Percentiles rank a stretch among this genome's conserved stretches.
These are phyloP conservation scores for Fusarium guadeloupense DNA, from an alignment of 2,329 filamentous ascomycete genomes.

Conservation along the genomic window DNA sequence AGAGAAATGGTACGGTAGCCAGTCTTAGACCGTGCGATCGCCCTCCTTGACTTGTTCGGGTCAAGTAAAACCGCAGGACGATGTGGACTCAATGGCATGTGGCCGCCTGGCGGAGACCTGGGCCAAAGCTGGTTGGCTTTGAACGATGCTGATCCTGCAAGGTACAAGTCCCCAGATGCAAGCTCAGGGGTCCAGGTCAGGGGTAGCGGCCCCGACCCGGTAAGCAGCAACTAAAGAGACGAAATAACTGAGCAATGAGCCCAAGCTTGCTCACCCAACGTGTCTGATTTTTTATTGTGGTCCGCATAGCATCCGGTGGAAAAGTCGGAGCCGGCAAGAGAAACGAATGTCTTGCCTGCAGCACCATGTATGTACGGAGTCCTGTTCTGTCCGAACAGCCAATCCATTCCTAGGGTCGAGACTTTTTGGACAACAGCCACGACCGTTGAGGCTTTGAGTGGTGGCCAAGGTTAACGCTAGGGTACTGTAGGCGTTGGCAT, in stretches of 20 bases:
- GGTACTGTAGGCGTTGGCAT: not conserved
- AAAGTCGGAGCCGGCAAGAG: conserved; percentile 25
- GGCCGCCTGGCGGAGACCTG: conserved; percentile 28
- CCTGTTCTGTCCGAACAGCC: too few relatives aligned
- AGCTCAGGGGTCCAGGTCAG: conserved; percentile 35
- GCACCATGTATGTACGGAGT: too few relatives aligned
- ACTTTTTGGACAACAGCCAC: conserved; percentile 23
- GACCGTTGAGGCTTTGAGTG: conserved; percentile 29
- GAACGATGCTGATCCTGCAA: conserved; percentile 37
- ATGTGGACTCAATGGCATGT: conserved; percentile 37
- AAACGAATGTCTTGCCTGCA: not conserved
- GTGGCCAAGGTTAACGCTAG: conserved; percentile 1
- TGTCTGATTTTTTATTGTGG: conserved; percentile 22
- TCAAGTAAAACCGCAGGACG: conserved; percentile 38
- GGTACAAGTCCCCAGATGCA: conserved; percentile 31
- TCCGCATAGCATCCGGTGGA: conserved; percentile 1
- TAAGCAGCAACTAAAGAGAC: conserved; percentile 12
- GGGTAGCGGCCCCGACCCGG: conserved; percentile 32
- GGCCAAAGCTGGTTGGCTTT: conserved; percentile 34
- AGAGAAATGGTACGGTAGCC: conserved; percentile 16
- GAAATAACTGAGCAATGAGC: conserved; percentile 12
- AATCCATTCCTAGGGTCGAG: conserved; percentile 14
- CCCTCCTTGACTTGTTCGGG: conserved; percentile 36
- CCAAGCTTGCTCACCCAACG: conserved; percentile 2
- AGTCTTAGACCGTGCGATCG: conserved; percentile 31